Evolutionary conservation across 2,329 filamentous ascomycete genomes (phyloP), one percentile per base, ranked within the genome.

Genomic region (Neofusicoccum parvum): DNA sequence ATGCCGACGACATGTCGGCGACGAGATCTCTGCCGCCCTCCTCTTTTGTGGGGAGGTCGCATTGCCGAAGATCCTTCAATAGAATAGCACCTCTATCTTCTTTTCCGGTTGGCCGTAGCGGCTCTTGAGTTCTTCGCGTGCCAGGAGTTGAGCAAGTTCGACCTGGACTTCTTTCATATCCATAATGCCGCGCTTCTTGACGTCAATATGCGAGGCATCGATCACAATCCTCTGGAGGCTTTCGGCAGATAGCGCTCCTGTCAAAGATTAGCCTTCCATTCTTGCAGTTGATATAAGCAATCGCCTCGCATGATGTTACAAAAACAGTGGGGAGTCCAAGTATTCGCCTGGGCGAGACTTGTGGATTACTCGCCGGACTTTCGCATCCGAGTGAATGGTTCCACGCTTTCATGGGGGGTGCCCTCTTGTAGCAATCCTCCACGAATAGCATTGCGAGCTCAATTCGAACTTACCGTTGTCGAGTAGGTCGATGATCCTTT

Each of bases 121-220:
- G 59, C 88, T 87, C 76, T 88, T 90, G 70, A 97, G 85, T 72
- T 92, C 88, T 15, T 86, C 81, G 64, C 88, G 84, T 39, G 89
- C 86, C 59, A 99, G 80, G 74, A 96, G 87, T 67, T 87, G 86
- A 51, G 92, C 86, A 54, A 98, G 84, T 6, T 92, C 92, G 72
- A 93, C 84, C 81, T 94, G 90, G 0, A 92, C 92, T 67, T 99
- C 95, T 77, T 91, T 92, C 92, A 98, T 97, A 74, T 98, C 95
- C 77, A 97, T 87, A 69, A 99, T 87, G 0, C 93, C 92, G 53
- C 94, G 86, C 83, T 96, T 96, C 85, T 99, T 99, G 78, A 91
- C 88, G 78, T 99, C 94, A 69, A 97, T 91, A 74, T 97, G 90
- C 7, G 93, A 97, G 14, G 92, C 92, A 79, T 99, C 95, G 37